phyloP scores from a whole-genome alignment of 2,329 filamentous ascomycete species.

The Neonectria punicea region DNA sequence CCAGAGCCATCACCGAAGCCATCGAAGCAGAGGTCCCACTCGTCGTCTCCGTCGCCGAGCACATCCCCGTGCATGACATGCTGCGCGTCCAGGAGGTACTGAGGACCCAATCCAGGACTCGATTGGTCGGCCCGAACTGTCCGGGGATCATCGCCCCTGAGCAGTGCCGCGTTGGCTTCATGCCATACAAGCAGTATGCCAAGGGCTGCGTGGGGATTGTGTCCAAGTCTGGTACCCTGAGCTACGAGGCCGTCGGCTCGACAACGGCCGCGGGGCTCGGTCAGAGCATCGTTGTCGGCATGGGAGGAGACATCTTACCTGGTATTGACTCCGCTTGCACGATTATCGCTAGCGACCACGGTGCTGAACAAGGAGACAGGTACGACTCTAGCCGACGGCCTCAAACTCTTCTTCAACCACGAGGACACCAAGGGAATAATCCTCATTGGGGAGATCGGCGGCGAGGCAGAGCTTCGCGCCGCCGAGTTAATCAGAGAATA shows the following conservation, averaged over 20 bases:
- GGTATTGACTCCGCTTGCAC: constrained; percentile 50
- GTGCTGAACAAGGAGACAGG: constrained; percentile 34
- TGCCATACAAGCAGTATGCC: constrained; percentile 53
- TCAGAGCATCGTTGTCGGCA: constrained; percentile 80
- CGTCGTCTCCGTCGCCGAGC: constrained; percentile 82
- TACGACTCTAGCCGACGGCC: constrained; percentile 77
- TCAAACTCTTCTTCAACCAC: constrained; percentile 74
- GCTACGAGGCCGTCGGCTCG: constrained; percentile 82
- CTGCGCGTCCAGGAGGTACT: constrained; percentile 76
- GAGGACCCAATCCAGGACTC: constrained; percentile 74
- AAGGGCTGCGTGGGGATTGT: constrained; percentile 78
- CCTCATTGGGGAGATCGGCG: constrained; percentile 77
- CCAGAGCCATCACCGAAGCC: constrained; percentile 76
- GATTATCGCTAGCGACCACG: neutral
- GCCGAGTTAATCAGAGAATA: constrained; percentile 79
- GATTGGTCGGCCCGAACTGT: constrained; percentile 83
- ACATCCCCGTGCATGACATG: constrained; percentile 82
- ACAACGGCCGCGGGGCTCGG: constrained; percentile 79
- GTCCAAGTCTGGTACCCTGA: constrained; percentile 83
- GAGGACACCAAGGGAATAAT: constrained; percentile 77
- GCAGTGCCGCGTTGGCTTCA: constrained; percentile 64
- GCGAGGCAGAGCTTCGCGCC: constrained; percentile 74
- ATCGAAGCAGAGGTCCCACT: constrained; percentile 83
- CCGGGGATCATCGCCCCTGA: constrained; percentile 82
- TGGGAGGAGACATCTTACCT: constrained; percentile 80